Conservation (phyloP, 768 basidiomycete species). For the Hemileccinum impolitum region DNA sequence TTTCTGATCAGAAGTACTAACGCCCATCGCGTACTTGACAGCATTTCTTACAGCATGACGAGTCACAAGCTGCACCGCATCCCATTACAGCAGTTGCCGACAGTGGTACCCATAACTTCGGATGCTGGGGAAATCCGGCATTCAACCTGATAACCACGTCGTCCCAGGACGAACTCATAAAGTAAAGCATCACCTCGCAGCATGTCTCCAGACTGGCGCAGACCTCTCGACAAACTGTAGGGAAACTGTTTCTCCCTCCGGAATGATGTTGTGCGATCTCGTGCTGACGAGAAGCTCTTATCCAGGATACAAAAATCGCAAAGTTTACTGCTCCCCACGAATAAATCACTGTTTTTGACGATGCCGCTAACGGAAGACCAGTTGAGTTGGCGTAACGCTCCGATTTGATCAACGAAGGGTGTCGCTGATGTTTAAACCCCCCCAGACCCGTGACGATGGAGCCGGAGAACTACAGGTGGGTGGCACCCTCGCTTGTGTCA, state of each 20-base stretch:
- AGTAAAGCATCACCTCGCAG: too few relatives aligned
- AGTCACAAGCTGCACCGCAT: too few relatives aligned
- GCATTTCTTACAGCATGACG: too few relatives aligned
- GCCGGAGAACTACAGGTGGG: conserved; percentile 3
- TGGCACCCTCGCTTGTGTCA: background rate
- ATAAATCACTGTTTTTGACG: background rate
- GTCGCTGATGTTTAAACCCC: background rate
- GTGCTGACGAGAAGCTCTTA: background rate
- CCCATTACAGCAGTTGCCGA: too few relatives aligned
- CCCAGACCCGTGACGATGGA: conserved; percentile 7
- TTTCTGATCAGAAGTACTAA: too few relatives aligned
- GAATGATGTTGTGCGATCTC: background rate
- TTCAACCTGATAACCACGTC: too few relatives aligned
- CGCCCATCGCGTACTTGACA: too few relatives aligned
- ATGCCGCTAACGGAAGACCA: conserved; percentile 2
- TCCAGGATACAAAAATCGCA: conserved; percentile 1
- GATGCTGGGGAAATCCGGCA: too few relatives aligned
- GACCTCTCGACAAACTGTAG: background rate
- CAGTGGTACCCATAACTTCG: too few relatives aligned
- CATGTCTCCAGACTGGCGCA: background rate
- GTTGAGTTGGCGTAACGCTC: conserved; percentile 9
- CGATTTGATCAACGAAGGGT: background rate
- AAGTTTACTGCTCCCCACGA: background rate
- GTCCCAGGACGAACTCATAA: too few relatives aligned
- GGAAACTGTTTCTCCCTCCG: background rate